Base-by-base conservation (phyloP, 345 rosid species). In the Gossypium herbaceum region DNA sequence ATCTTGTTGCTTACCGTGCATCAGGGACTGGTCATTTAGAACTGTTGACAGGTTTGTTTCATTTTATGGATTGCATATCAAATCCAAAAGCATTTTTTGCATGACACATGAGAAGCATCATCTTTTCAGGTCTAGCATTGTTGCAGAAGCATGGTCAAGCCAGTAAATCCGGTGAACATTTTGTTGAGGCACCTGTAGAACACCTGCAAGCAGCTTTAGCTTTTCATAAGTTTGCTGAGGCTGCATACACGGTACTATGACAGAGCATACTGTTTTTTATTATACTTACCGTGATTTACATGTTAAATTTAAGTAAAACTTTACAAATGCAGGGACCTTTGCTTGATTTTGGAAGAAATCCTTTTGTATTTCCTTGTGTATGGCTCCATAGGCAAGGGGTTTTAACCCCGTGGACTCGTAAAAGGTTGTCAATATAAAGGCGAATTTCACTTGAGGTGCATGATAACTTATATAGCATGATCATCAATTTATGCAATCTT, bases 1-100 rank as follows among this genome's bases (percentile, higher is more conserved):
- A 94, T 74, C 98, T 94, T 81, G 98, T 94, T 78, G 82, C 97
- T 45, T 94, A 92, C 77, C 96, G 97, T 39, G 97, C 98, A 70
- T 84, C 93, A 19, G 98, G 97, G 76, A 89, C 94, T 56, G 98
- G 98, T 10, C 98, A 94, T 78, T 80, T 94, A 86, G 96, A 92
- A 75, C 91, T 94, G 76, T 81, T 94, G 84, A 90, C 96, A 79
- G 94, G 98, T 94, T 81, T 39, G 66, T 73, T 72, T 74, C 74
- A 29, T 29, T 62, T 39, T 48, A 19, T 58, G 9, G 43, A 15
- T 27, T 58, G 16, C 41, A 34, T 43, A 63, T 27, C 15, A 54
- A 55, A n/a, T 20, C 43, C 6, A 22, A 59, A 22, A 44, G 75
- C 76, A 25, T 59, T 60, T 73, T 45, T 60, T 76, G 59, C 27